phyloP scores from a whole-genome alignment of 495 filamentous ascomycete genomes.

The Filosporella fistucella region DNA sequence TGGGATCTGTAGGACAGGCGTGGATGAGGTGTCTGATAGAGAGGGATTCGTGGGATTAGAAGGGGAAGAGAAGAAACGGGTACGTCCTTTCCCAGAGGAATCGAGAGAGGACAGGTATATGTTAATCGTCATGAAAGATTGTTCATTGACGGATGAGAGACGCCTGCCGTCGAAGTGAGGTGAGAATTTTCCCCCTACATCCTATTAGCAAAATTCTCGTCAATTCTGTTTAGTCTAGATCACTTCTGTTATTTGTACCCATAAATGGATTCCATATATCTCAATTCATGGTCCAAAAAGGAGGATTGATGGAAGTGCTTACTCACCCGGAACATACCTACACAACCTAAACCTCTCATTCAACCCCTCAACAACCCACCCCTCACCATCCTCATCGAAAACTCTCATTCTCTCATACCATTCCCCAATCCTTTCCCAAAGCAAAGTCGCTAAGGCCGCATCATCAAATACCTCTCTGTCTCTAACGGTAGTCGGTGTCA shows the following conservation, averaged over 20 bases:
- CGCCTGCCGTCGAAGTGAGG: conserved; percentile 6
- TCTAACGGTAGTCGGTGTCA: conserved; percentile 9
- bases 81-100: neutral
- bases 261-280: neutral
- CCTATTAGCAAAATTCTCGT: neutral
- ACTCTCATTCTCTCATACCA: conserved; percentile 1
- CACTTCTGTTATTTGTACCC: neutral
- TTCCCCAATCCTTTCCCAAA: conserved; percentile 4
- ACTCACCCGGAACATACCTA: conserved; percentile 6
- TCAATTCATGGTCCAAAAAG: neutral
- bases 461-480: conserved; percentile 6
- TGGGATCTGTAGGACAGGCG: neutral
- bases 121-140: conserved; percentile 14
- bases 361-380: conserved; percentile 6
- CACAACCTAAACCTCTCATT: conserved; percentile 15
- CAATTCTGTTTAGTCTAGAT: neutral
- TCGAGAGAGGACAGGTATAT: conserved; percentile 10
- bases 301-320: neutral
- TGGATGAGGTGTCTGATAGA: neutral
- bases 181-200: conserved; percentile 16
- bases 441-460: neutral
- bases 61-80: conserved; percentile 10
- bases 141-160: neutral
- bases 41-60: neutral
- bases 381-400: conserved; percentile 10